Conservation (phyloP, 129 eudicot genomes). For the Calendula officinalis region DNA sequence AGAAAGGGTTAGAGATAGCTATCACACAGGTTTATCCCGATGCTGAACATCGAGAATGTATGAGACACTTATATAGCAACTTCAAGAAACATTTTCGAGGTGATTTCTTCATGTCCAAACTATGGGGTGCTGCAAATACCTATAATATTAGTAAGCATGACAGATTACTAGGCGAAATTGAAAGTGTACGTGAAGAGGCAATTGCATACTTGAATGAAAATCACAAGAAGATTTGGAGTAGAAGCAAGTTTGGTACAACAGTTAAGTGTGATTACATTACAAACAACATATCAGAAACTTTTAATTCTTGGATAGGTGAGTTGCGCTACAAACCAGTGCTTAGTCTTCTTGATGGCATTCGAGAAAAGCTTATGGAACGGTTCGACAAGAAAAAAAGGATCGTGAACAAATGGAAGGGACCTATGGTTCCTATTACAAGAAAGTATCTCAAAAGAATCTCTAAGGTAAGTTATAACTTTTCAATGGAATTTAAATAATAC, state of each 20-base stretch:
- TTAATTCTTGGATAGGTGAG: not conserved
- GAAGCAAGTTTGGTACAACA: constrained; percentile 1
- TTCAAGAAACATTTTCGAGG: constrained; percentile 1
- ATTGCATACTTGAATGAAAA: not conserved
- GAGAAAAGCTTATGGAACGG: not conserved
- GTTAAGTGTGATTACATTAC: constrained; percentile 7
- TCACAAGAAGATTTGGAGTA: constrained; percentile 4
- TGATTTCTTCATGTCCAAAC: not conserved
- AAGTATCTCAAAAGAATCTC: not conserved
- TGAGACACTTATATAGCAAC: too few relatives aligned
- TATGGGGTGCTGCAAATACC: constrained; percentile 10
- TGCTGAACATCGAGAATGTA: too few relatives aligned
- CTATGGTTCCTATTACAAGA: not conserved
- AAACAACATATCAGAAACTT: not conserved
- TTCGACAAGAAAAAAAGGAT: not conserved
- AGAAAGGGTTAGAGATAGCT: too few relatives aligned
- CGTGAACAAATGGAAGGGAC: constrained; percentile 1
- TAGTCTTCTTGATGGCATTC: not conserved
- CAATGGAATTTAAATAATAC: not conserved
- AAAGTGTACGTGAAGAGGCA: not conserved
- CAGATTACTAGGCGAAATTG: not conserved
- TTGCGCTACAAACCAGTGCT: not conserved
- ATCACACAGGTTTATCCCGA: too few relatives aligned
- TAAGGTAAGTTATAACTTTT: not conserved
- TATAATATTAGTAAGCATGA: not conserved